Evolutionary conservation across 2,329 filamentous ascomycete species (phyloP).

Genomic region (Ascocoryne sarcoides): DNA sequence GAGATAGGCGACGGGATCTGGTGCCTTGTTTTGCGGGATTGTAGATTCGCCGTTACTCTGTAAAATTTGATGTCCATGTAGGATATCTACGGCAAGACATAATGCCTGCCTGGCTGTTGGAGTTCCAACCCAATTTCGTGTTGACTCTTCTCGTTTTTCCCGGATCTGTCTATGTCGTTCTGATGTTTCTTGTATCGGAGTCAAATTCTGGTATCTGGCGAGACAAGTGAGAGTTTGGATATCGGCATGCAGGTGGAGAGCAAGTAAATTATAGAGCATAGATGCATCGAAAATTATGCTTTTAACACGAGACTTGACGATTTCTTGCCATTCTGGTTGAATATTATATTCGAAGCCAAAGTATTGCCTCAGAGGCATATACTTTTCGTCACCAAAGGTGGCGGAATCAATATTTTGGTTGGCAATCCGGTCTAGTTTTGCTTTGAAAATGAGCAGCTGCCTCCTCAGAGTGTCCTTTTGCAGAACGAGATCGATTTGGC

Average conservation of each 20-base stretch:
- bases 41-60: not conserved
- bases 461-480: constrained; percentile 13
- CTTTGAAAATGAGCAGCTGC: constrained; percentile 16
- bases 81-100: constrained; percentile 29
- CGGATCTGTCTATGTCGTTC: constrained; percentile 14
- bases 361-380: constrained; percentile 15
- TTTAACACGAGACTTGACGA: constrained; percentile 22
- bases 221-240: constrained; percentile 26
- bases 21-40: not conserved
- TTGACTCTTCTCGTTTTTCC: constrained; percentile 16
- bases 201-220: constrained; percentile 19
- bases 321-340: constrained; percentile 11
- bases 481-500: constrained; percentile 7
- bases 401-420: constrained; percentile 3
- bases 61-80: constrained; percentile 16
- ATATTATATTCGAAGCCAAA: constrained; percentile 19
- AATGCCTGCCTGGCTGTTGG: constrained; percentile 28
- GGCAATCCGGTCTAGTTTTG: constrained; percentile 10
- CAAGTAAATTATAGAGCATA: constrained; percentile 32
- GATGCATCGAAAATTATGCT: constrained; percentile 27
- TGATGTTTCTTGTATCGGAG: constrained; percentile 8
- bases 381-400: constrained; percentile 10
- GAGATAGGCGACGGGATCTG: constrained; percentile 30
- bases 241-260: constrained; percentile 31
- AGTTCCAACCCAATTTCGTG: constrained; percentile 27